Percentiles rank a stretch among this genome's conserved stretches.
phyloP scores from a whole-genome alignment of 78 protist species.

The Neovahlkampfia damariscottae region DNA sequence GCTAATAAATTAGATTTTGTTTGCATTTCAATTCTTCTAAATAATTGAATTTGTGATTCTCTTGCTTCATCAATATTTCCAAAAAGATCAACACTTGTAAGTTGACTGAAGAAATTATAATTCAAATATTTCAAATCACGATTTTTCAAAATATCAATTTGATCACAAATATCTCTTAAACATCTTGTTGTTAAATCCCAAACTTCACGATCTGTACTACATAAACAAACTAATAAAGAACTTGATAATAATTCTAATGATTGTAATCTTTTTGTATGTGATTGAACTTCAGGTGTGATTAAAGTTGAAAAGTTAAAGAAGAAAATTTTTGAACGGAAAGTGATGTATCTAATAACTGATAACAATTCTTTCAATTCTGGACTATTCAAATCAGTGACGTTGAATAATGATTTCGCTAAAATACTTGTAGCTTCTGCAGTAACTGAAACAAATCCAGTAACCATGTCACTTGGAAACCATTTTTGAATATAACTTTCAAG shows the following conservation, averaged over 20 bases:
- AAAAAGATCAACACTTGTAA: neutral
- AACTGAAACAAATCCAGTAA: too few relatives aligned
- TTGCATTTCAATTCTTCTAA: neutral
- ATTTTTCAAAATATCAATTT: neutral
- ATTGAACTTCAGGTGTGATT: neutral
- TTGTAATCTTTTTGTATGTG: neutral
- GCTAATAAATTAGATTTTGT: neutral
- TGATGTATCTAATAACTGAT: too few relatives aligned
- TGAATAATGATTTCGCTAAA: too few relatives aligned
- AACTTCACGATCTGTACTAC: neutral
- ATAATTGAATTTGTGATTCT: neutral
- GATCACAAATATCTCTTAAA: neutral
- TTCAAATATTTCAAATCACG: neutral
- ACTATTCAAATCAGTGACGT: too few relatives aligned
- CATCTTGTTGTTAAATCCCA: neutral
- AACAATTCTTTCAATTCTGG: too few relatives aligned
- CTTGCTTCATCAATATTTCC: neutral
- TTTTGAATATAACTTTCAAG: too few relatives aligned
- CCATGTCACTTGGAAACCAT: too few relatives aligned
- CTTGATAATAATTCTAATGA: neutral
- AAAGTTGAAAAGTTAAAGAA: too few relatives aligned
- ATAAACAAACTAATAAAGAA: neutral
- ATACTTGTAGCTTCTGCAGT: too few relatives aligned
- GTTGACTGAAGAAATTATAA: neutral
- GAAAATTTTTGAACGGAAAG: too few relatives aligned